Conservation (phyloP, 148 eudicot genomes). For the Rhododendron griersonianum region DNA sequence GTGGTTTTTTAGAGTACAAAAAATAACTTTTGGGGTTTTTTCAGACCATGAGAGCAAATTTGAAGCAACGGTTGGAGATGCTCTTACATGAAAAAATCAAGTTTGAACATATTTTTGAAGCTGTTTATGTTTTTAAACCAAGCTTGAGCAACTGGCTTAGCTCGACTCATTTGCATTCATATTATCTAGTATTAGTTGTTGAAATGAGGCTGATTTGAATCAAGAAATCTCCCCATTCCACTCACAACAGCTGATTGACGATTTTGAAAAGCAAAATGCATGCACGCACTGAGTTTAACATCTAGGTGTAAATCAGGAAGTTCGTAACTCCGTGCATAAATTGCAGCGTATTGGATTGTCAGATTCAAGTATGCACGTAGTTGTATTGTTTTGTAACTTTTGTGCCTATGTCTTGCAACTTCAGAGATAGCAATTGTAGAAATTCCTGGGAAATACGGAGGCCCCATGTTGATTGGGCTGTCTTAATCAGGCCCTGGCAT, state of each 20-base stretch:
- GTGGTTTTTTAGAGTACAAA: too few species aligned
- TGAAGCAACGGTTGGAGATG: too few species aligned
- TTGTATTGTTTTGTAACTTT: not conserved
- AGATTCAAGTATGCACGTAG: not conserved
- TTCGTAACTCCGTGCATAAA: not conserved
- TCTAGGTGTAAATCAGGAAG: not conserved
- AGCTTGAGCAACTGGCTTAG: not conserved
- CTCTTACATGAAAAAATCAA: not conserved
- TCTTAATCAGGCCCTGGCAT: not conserved
- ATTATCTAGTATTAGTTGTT: not conserved
- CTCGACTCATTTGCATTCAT: not conserved
- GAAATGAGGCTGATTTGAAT: not conserved
- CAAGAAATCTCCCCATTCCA: not conserved
- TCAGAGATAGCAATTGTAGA: not conserved
- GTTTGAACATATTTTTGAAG: not conserved
- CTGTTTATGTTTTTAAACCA: not conserved
- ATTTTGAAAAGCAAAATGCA: not conserved
- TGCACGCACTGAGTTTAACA: not conserved
- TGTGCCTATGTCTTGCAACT: not conserved
- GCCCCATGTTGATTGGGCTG: not conserved
- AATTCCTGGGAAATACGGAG: not conserved
- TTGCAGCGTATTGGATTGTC: not conserved
- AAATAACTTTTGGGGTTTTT: too few species aligned
- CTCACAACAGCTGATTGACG: too few species aligned
- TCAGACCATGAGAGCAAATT: too few species aligned